These are phyloP conservation scores for Phytophthora macrochlamydospora DNA, from an alignment of 352 stramenopile species.

Conservation along the genomic window DNA sequence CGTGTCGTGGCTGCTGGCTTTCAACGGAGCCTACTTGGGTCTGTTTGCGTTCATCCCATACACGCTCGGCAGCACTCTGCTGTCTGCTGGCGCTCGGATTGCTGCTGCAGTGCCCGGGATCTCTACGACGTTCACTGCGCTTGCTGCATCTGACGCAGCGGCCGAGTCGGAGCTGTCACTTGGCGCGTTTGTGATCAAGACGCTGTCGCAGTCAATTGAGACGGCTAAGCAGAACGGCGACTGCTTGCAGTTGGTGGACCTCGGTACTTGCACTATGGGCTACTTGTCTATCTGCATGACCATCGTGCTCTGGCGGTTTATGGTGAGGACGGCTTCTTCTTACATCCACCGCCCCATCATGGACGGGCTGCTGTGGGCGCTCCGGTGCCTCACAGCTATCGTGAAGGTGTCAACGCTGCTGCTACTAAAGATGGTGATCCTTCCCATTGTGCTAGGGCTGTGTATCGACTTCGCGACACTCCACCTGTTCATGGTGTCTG, in stretches of 20 bases:
- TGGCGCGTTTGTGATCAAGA: slow-evolving; percentile 56
- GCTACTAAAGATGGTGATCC: slow-evolving; percentile 97
- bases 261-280: slow-evolving; percentile 79
- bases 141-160: slow-evolving; percentile 26
- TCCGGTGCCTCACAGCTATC: slow-evolving; percentile 83
- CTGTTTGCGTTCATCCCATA: slow-evolving; percentile 97
- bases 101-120: slow-evolving; percentile 50
- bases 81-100: slow-evolving; percentile 76
- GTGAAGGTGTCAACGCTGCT: slow-evolving; percentile 96
- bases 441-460: slow-evolving; percentile 94
- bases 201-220: slow-evolving; percentile 58
- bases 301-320: slow-evolving; percentile 85
- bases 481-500: slow-evolving; percentile 83
- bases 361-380: slow-evolving; percentile 76
- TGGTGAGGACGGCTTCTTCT: slow-evolving; percentile 83
- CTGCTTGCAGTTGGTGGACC: slow-evolving; percentile 84
- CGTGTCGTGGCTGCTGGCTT: slow-evolving; percentile 96
- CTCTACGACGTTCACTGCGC: slow-evolving; percentile 25
- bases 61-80: slow-evolving; percentile 91
- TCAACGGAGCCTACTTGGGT: slow-evolving; percentile 97
- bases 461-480: slow-evolving; percentile 94
- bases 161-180: slow-evolving; percentile 25
- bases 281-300: slow-evolving; percentile 87
- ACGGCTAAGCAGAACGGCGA: slow-evolving; percentile 69
- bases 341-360: slow-evolving; percentile 86